Conservation (phyloP, 1,284 basidiomycete genomes). For the Porogramme epimiltina region DNA sequence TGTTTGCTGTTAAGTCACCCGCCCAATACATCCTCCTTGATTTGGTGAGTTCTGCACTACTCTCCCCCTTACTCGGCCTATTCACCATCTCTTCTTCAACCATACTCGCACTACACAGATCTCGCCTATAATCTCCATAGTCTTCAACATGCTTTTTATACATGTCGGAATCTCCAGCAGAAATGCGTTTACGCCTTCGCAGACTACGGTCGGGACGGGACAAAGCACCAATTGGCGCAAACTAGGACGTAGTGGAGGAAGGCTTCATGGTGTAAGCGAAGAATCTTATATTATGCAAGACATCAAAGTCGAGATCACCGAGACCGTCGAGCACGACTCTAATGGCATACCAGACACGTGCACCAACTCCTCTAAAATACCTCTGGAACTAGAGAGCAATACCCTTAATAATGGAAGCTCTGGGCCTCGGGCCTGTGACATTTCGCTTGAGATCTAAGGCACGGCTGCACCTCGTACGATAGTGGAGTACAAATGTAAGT, state of each 20-base stretch:
- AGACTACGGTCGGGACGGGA: neutral
- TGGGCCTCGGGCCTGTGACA: no score
- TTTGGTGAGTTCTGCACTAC: conserved; percentile 26
- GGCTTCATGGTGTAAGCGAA: conserved; percentile 6
- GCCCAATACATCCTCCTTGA: conserved; percentile 34
- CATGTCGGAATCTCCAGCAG: conserved; percentile 23
- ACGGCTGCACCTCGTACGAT: no score
- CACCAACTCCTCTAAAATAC: no score
- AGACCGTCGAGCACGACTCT: no score
- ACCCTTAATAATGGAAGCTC: no score
- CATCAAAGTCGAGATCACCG: conserved; percentile 24
- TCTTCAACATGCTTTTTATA: conserved; percentile 32
- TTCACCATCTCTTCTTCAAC: no score
- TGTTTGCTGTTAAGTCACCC: conserved; percentile 28
- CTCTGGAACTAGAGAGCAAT: no score
- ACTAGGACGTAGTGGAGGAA: conserved; percentile 1
- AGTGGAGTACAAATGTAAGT: no score
- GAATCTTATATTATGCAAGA: conserved; percentile 18
- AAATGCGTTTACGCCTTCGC: conserved; percentile 4
- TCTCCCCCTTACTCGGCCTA: neutral
- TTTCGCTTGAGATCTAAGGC: no score
- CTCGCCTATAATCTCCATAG: conserved; percentile 33
- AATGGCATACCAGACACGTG: no score
- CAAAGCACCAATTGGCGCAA: neutral
- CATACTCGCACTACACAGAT: conserved; percentile 12